Percentiles rank a stretch among this genome's conserved stretches.
These are phyloP conservation scores for Ceratocystis cubensis DNA, from an alignment of 2,329 filamentous ascomycete genomes.

Conservation along the genomic window DNA sequence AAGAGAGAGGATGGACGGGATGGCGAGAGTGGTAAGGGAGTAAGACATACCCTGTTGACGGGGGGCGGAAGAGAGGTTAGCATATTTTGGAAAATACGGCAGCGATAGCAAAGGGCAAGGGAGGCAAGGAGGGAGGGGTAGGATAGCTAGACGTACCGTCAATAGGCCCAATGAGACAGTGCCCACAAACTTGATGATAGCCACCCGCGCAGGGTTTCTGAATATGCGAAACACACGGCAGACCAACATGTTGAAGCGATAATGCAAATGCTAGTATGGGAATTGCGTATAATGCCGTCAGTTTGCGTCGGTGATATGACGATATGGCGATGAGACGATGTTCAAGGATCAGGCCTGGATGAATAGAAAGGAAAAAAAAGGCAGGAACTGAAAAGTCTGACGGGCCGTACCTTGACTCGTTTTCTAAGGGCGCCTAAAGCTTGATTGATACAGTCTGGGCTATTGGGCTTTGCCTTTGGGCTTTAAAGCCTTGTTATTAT, in stretches of 20 bases:
- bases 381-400: constrained; percentile 4
- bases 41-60: constrained; percentile 70
- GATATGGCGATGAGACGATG: background rate
- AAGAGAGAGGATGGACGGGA: constrained; percentile 69
- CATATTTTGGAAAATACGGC: background rate
- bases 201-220: constrained; percentile 58
- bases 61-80: background rate
- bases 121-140: background rate
- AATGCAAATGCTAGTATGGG: too few species aligned
- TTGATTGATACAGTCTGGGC: background rate
- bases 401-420: background rate
- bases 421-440: background rate
- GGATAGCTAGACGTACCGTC: constrained; percentile 49
- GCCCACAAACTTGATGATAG: constrained; percentile 82
- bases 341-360: background rate
- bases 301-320: background rate
- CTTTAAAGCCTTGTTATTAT: background rate
- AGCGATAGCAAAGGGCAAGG: background rate
- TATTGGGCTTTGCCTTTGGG: background rate
- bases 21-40: constrained; percentile 61
- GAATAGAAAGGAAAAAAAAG: background rate
- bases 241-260: constrained; percentile 15
- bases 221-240: constrained; percentile 24
- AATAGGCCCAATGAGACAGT: constrained; percentile 78
- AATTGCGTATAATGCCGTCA: too few species aligned